Base-by-base conservation (phyloP, 257 asterid species). In the Capsicum rhomboideum region DNA sequence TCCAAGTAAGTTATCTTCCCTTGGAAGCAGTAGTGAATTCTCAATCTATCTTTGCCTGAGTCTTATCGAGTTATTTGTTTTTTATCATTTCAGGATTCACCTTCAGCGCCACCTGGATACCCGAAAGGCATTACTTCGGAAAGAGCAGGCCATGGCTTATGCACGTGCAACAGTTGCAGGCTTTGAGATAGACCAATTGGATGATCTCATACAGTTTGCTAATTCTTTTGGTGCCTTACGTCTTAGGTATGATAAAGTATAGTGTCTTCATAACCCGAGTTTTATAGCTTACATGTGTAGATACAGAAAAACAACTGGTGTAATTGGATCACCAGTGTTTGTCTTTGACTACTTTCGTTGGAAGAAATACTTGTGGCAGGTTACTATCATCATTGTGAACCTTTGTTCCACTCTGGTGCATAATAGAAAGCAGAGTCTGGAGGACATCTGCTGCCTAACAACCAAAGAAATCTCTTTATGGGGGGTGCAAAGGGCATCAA, bases 91-190 rank as follows among this genome's bases (percentile, higher is more conserved):
- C 84, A 95, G 97, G 96, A 46, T 85, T 84, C 94, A 87, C 54
- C 95, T 95, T 44, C 97, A 92, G 87, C 92, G 92, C 10, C 86
- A 91, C 68, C 86, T 95, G 91, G 95, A 91, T 72, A 87, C 97
- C 86, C 96, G 97, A 23, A 95, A 93, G 83, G 95, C 93, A 53
- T 75, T 93, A 82, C 97, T 95, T 29, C 88, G 84, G 87, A 95
- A 95, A 88, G 97, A 95, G 87, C 97, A 95, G 86, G 97, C 97
- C 84, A 93, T 95, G 98, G 97, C 97, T 77, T 93, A 90, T 87
- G 97, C 97, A 10, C 94, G 98, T 82, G 98, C 98, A 52, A 93
- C 93, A 20, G 98, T 93, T 85, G 98, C 96, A 8, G 98, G 97
- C 72, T 95, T 93, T 85, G 96, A 91, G 80, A 90, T 95, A 78